Evolutionary conservation across 306 rosid species (phyloP), one percentile per base, ranked within the genome.

Genomic region (Myrica gale): DNA sequence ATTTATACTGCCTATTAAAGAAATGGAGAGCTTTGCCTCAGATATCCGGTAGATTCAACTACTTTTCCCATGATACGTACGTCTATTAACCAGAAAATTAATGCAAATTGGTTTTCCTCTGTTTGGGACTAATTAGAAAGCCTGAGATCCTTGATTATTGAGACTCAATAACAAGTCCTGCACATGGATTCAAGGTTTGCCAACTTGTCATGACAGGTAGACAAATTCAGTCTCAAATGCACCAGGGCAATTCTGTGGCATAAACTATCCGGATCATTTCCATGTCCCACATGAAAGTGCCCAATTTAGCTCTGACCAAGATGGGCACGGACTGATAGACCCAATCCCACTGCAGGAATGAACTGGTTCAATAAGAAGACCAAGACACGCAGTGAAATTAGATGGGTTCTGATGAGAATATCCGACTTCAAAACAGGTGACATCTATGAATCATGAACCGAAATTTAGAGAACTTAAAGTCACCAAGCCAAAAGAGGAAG

Each of bases 301-400:
- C 51, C 77, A 15, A 42, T 78, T 87, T 69, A 81, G 79, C 69
- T 75, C 72, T 79, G 75, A 80, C 53, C 53, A 1, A 78, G 9
- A 75, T 75, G 71, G 45, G 72, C 70, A 83, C 70, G 41, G 66
- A 72, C 78, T 55, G 11, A 48, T 13, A 43, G 32, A 69, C 79
- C 72, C 75, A 73, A 70, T 69, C 66, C 74, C 50, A 77, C 55
- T 77, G 78, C 46, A 74, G 62, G 77, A 83, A 78, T 48, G 62
- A 80, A 71, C 55, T 48, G 53, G 65, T 66, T 75, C 57, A 76
- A 51, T 42, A 42, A 52, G 41, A 74, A 42, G 8, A 7, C 63
- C 72, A 61, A 43, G 68, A 61, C 44, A 61, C 68, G 9, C 32
- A 56, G 7, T 19, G 8, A 20, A n/a, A 56, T n/a, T 11, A 6